These are phyloP conservation scores for Nemania diffusa DNA, from an alignment of 2,329 filamentous ascomycete species.

Conservation along the genomic window DNA sequence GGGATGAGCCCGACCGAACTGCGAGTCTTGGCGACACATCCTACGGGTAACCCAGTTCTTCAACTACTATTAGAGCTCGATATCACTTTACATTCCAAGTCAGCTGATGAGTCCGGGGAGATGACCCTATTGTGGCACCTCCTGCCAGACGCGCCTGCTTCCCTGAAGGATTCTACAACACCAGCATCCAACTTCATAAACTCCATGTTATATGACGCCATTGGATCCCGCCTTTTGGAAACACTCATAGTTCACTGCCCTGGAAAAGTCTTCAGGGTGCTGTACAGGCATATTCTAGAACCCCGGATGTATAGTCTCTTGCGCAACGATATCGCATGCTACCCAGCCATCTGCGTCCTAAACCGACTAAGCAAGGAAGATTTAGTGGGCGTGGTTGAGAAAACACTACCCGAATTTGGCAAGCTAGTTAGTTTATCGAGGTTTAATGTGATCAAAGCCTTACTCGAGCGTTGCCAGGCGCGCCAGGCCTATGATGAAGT, in stretches of 20 bases:
- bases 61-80: constrained; percentile 91
- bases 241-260: constrained; percentile 83
- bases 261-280: constrained; percentile 88
- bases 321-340: constrained; percentile 89
- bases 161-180: constrained; percentile 76
- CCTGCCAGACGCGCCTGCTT: constrained; percentile 77
- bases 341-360: constrained; percentile 84
- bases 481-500: constrained; percentile 69
- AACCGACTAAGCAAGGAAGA: constrained; percentile 89
- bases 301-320: constrained; percentile 82
- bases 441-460: constrained; percentile 79
- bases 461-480: constrained; percentile 84
- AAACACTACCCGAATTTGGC: constrained; percentile 77
- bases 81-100: constrained; percentile 76
- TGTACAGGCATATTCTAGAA: constrained; percentile 83
- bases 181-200: constrained; percentile 82
- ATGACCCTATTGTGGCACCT: constrained; percentile 77
- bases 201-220: constrained; percentile 86
- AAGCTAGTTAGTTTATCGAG: constrained; percentile 79
- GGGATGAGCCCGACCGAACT: constrained; percentile 83
- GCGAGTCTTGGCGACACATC: constrained; percentile 85
- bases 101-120: constrained; percentile 52
- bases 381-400: constrained; percentile 75
- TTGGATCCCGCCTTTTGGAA: constrained; percentile 91
- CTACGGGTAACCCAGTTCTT: constrained; percentile 91